phyloP scores from a whole-genome alignment of 306 rosid species.

The Cucumis cinereus region DNA sequence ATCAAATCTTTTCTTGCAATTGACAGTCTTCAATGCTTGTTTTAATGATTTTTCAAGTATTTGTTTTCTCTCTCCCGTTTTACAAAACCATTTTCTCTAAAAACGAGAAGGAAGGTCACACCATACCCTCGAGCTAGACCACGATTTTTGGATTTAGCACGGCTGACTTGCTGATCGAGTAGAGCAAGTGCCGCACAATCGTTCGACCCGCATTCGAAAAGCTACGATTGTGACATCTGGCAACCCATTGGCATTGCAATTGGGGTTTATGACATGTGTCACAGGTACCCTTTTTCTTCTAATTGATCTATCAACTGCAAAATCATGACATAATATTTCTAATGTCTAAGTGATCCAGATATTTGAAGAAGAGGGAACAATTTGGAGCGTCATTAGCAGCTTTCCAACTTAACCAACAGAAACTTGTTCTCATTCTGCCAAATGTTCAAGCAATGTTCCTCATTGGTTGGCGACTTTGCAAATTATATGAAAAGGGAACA shows the following conservation, averaged over 20 bases:
- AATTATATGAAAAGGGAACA: conserved; percentile 66
- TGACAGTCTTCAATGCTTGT: no score
- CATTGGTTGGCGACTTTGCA: conserved; percentile 95
- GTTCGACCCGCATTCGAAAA: no score
- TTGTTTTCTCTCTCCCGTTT: no score
- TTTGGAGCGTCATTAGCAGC: conserved; percentile 93
- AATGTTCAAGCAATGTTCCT: conserved; percentile 86
- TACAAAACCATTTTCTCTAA: no score
- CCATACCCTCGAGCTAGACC: no score
- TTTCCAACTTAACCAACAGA: conserved; percentile 82
- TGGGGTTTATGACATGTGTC: conserved; percentile 96
- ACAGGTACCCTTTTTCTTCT: conserved; percentile 34
- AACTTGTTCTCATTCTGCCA: conserved; percentile 72
- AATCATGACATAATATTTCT: conserved; percentile 13
- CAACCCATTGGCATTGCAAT: conserved; percentile 90
- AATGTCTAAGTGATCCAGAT: conserved; percentile 33
- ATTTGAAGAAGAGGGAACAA: conserved; percentile 87
- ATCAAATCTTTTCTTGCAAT: no score
- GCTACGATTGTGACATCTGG: no score
- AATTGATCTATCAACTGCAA: conserved; percentile 1
- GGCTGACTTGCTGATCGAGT: no score
- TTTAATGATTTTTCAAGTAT: no score
- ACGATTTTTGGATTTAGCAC: no score
- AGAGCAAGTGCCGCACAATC: no score
- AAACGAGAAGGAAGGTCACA: no score